Evolutionary conservation across 371 early-diverging fungal species (phyloP).

Genomic region (Mucor piriformis): DNA sequence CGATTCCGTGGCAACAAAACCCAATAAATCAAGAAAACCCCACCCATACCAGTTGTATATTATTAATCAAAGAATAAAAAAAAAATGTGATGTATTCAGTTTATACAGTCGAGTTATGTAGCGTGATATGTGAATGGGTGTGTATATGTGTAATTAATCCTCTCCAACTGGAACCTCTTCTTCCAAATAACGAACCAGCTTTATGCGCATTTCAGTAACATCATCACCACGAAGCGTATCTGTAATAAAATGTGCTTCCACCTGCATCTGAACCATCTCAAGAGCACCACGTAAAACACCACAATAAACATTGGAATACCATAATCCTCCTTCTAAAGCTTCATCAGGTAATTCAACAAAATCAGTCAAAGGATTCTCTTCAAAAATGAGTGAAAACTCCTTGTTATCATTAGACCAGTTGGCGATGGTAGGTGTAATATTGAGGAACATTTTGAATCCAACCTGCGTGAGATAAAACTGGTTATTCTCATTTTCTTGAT

Average conservation of each 20-base stretch:
- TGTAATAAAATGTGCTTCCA: slow-evolving; percentile 81
- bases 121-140: background rate
- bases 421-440: slow-evolving; percentile 81
- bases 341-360: slow-evolving; percentile 85
- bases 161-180: slow-evolving; percentile 95
- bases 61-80: slow-evolving; percentile 1
- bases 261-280: slow-evolving; percentile 97
- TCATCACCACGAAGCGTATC: slow-evolving; percentile 92
- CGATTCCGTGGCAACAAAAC: slow-evolving; percentile 54
- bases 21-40: slow-evolving; percentile 33
- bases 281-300: slow-evolving; percentile 94
- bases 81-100: background rate
- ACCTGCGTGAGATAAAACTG: too few species aligned
- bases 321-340: slow-evolving; percentile 81
- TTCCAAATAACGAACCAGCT: slow-evolving; percentile 84
- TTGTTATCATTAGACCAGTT: slow-evolving; percentile 82
- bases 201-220: slow-evolving; percentile 86
- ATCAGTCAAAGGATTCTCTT: slow-evolving; percentile 95
- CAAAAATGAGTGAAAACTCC: slow-evolving; percentile 89
- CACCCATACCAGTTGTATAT: slow-evolving; percentile 3
- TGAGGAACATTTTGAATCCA: slow-evolving; percentile 96
- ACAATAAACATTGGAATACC: slow-evolving; percentile 95
- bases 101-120: background rate
- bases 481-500: background rate
- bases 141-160: slow-evolving; percentile 58